Conservation (phyloP, 164 flowering plant genomes). For the Vitis rotundifolia region DNA sequence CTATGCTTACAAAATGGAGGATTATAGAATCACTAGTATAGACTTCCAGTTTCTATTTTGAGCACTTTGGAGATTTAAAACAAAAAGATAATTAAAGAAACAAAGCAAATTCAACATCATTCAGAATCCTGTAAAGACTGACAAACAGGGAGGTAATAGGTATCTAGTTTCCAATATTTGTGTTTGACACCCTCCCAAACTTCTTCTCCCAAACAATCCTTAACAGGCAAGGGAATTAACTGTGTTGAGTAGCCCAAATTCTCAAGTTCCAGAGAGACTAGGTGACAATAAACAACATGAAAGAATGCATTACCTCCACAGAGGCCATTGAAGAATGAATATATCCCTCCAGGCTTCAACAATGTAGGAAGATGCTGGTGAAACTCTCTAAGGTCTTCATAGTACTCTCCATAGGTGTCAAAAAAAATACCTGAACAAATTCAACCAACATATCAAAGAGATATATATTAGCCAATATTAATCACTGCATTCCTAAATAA, state of each 20-base stretch:
- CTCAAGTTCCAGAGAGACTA: constrained; percentile 86
- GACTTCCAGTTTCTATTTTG: neutral
- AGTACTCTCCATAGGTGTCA: constrained; percentile 96
- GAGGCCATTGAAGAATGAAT: constrained; percentile 93
- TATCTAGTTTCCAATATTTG: constrained; percentile 98
- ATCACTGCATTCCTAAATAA: neutral
- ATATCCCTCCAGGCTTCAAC: constrained; percentile 87
- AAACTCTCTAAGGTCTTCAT: constrained; percentile 92
- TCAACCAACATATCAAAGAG: neutral
- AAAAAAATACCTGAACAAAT: constrained; percentile 80
- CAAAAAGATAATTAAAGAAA: neutral
- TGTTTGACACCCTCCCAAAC: constrained; percentile 95
- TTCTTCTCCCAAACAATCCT: constrained; percentile 80
- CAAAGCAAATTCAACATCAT: constrained; percentile 31
- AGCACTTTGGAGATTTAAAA: neutral
- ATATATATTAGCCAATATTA: neutral
- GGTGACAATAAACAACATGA: constrained; percentile 91
- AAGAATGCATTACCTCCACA: constrained; percentile 97
- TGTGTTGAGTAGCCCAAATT: constrained; percentile 81
- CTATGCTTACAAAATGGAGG: neutral
- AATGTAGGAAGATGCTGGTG: constrained; percentile 81
- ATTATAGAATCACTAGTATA: neutral
- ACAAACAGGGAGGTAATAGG: constrained; percentile 95
- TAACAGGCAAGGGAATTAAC: constrained; percentile 90
- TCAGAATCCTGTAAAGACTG: constrained; percentile 62